A percentile compares a stretch with the other conserved stretches of the same genome.
Evolutionary conservation across 164 flowering plant genomes (phyloP).

Genomic region (Amborella trichopoda): DNA sequence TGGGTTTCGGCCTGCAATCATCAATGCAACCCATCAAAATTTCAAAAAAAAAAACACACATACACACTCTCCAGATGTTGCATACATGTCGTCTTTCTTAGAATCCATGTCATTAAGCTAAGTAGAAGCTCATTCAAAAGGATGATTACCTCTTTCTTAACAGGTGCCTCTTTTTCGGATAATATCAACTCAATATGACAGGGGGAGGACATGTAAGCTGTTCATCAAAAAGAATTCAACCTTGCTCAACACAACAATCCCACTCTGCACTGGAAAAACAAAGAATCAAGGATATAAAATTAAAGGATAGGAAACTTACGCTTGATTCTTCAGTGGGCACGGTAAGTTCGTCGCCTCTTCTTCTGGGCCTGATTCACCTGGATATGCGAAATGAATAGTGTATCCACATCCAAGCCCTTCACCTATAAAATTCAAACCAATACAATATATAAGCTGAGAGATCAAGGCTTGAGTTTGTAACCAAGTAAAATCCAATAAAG

Average conservation of each 20-base stretch:
- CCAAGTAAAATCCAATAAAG: no score
- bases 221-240: not conserved
- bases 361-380: slow-evolving; percentile 89
- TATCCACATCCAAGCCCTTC: slow-evolving; percentile 81
- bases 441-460: not conserved
- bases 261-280: not conserved
- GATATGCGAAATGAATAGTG: slow-evolving; percentile 61
- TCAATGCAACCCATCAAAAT: no score
- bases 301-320: slow-evolving; percentile 30
- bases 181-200: slow-evolving; percentile 3
- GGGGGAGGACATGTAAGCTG: slow-evolving; percentile 4
- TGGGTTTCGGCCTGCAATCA: no score
- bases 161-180: slow-evolving; percentile 3
- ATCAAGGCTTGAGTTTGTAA: no score
- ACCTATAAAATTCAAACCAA: no score
- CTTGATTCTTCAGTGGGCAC: slow-evolving; percentile 87
- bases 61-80: no score
- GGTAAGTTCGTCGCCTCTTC: slow-evolving; percentile 79
- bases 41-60: no score
- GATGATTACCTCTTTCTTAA: slow-evolving; percentile 1
- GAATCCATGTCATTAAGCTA: no score
- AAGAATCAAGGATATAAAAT: not conserved
- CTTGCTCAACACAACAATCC: not conserved
- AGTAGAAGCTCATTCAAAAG: no score
- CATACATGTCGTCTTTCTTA: no score